These are phyloP conservation scores for Fomitopsis palustris DNA, from an alignment of 1,284 basidiomycete species.

Conservation along the genomic window DNA sequence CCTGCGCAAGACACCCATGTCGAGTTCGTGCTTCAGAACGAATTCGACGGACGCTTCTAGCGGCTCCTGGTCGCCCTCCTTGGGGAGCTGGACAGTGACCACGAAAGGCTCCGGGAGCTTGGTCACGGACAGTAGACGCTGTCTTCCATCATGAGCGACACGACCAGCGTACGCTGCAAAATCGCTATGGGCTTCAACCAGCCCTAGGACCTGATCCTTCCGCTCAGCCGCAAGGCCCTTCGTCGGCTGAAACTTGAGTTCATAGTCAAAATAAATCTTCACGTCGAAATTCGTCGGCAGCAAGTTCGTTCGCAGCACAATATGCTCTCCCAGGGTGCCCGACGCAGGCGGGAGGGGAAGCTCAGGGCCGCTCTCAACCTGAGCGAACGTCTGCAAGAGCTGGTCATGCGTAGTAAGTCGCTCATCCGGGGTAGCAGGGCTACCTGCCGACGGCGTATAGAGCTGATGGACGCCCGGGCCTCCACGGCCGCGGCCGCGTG, in stretches of 20 bases:
- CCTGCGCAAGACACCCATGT: conserved; percentile 42
- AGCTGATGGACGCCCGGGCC: conserved; percentile 1
- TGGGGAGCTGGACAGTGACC: conserved; percentile 45
- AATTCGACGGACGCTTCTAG: conserved; percentile 37
- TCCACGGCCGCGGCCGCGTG: neutral
- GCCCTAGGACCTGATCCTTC: conserved; percentile 50
- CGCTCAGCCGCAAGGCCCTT: conserved; percentile 33
- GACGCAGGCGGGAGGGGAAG: conserved; percentile 65
- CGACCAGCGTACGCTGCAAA: conserved; percentile 39
- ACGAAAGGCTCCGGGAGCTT: conserved; percentile 53
- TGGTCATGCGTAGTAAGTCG: conserved; percentile 37
- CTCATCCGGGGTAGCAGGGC: conserved; percentile 38
- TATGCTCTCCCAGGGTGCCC: conserved; percentile 51
- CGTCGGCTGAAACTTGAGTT: conserved; percentile 1
- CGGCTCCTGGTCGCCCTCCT: conserved; percentile 43
- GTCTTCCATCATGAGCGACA: conserved; percentile 61
- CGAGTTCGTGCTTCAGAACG: conserved; percentile 43
- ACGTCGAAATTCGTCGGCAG: conserved; percentile 53
- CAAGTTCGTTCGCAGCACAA: conserved; percentile 64
- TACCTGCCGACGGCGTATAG: conserved; percentile 34
- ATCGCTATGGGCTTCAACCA: conserved; percentile 48
- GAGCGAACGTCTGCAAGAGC: conserved; percentile 45
- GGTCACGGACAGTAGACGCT: conserved; percentile 53
- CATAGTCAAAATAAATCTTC: conserved; percentile 56
- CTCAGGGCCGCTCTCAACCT: conserved; percentile 29